Percentiles rank a stretch among this genome's conserved stretches.
These are phyloP conservation scores for Globisporangium perplexum DNA, from an alignment of 352 stramenopile species.

Conservation along the genomic window DNA sequence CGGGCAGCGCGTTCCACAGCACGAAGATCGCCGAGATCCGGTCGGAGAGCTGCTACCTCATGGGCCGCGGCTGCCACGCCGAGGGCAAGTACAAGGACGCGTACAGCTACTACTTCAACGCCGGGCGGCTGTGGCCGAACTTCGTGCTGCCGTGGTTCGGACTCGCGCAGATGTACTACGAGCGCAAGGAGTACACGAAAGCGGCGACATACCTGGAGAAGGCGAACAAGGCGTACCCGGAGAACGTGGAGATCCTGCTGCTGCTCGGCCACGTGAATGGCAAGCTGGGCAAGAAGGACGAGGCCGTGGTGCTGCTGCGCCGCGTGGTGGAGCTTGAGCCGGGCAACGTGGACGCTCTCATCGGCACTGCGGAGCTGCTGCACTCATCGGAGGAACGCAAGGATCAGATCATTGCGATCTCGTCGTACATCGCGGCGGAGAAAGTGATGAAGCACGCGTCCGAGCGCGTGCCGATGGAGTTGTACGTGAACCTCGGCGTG, in stretches of 20 bases:
- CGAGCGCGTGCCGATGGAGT: conserved; percentile 73
- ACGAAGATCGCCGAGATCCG: conserved; percentile 90
- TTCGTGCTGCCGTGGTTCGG: conserved; percentile 85
- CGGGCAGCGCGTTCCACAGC: conserved; percentile 84
- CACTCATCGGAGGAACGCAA: conserved; percentile 76
- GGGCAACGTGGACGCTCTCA: conserved; percentile 79
- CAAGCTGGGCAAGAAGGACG: conserved; percentile 75
- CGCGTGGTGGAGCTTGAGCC: conserved; percentile 82
- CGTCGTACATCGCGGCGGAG: conserved; percentile 85
- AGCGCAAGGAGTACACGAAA: conserved; percentile 82
- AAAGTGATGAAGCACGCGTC: conserved; percentile 85
- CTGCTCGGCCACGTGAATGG: conserved; percentile 79
- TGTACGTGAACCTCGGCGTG: conserved; percentile 81
- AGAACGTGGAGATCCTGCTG: conserved; percentile 83
- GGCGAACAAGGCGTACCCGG: conserved; percentile 84
- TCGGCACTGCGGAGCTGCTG: conserved; percentile 77
- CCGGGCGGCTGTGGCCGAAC: conserved; percentile 82
- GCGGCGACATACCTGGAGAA: conserved; percentile 83
- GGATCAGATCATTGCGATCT: conserved; percentile 86
- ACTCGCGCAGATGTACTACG: conserved; percentile 87
- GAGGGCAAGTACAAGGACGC: conserved; percentile 93
- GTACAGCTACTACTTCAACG: conserved; percentile 96
- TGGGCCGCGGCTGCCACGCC: conserved; percentile 94
- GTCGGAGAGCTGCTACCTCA: conserved; percentile 95
- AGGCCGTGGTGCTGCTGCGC: conserved; percentile 73